Evolutionary conservation across 106 monocot species (phyloP), one percentile per base, ranked within the genome.

Genomic region (Alisma plantagoaquatica): DNA sequence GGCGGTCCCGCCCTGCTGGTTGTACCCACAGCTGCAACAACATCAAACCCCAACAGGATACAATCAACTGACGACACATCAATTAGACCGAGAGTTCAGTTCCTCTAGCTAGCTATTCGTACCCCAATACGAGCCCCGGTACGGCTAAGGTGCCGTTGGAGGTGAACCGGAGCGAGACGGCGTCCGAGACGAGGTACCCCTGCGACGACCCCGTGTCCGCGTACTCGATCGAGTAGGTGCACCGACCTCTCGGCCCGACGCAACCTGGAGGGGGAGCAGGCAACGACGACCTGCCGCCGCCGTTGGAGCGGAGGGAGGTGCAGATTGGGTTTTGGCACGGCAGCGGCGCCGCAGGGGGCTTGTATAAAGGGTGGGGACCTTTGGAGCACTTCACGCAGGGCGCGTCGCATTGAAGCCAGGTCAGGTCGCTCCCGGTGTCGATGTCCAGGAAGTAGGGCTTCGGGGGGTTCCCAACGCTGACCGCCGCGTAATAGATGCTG

Each of bases 221-320:
- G 49, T 92, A 92, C 41, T 73, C 56, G 24, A 92, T 62, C 70
- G 78, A 73, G 67, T 92, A 92, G 47, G 85, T 78, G 60, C 91
- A 91, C 44, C 81, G 86, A 2, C 61, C 23, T 11, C 42, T 26
- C 0, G 62, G 30, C 33, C 33, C 25, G 19, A 62, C 49, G 64
- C 84, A 77, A 12, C 8, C 53, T n/a, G 0, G 21, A 22, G 50
- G 23, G 15, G 15, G 46, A 5, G 5, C 16, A 8, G 11, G 3
- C n/a, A n/a, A 7, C 29, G 45, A 47, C 52, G 31, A 30, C 49
- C 23, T 28, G 43, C 23, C 59, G 9, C 35, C 35, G 35, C 9
- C 14, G 14, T 14, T 38, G 14, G 9, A 6, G 35, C 35, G 76
- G 15, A 91, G 29, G 0, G 71, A 29, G 2, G 33, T 27, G 54